Conservation (phyloP, 768 basidiomycete genomes). For the Cyclocybe cylindracea region DNA sequence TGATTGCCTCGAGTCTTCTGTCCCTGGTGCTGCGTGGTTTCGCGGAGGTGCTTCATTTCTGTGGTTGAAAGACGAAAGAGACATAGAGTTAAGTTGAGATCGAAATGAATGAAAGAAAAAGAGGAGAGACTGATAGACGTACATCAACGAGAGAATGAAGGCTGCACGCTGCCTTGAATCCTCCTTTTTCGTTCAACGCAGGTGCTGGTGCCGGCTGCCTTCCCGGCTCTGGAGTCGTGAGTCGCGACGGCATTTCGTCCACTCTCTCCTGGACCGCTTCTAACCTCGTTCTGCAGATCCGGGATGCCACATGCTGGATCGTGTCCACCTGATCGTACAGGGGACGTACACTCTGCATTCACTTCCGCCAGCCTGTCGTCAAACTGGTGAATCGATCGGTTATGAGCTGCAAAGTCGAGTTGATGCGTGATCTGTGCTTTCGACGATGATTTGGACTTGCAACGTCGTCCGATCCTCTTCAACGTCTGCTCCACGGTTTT, state of each 20-base stretch:
- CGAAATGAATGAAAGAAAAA: neutral
- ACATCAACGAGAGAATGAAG: conserved; percentile 44
- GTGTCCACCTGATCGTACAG: conserved; percentile 39
- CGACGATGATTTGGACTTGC: conserved; percentile 38
- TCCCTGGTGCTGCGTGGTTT: conserved; percentile 43
- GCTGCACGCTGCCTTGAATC: conserved; percentile 31
- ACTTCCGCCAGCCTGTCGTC: conserved; percentile 41
- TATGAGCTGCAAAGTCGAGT: conserved; percentile 38
- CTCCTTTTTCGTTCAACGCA: conserved; percentile 17
- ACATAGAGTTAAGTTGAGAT: neutral
- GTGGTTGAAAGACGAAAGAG: conserved; percentile 4
- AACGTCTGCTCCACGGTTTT: no score
- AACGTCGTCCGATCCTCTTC: no score
- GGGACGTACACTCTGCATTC: conserved; percentile 32
- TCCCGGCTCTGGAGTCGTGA: neutral
- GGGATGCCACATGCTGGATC: conserved; percentile 23
- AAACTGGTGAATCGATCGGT: conserved; percentile 39
- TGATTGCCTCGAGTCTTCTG: conserved; percentile 44
- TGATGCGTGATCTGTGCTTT: conserved; percentile 43
- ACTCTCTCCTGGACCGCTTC: conserved; percentile 29
- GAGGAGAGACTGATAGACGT: conserved; percentile 7
- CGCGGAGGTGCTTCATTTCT: conserved; percentile 49
- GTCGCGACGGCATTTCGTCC: conserved; percentile 2
- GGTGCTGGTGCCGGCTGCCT: neutral
- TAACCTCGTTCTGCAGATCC: conserved; percentile 23